phyloP scores from a whole-genome alignment of 768 basidiomycete genomes.

The Chalciporus chontae region DNA sequence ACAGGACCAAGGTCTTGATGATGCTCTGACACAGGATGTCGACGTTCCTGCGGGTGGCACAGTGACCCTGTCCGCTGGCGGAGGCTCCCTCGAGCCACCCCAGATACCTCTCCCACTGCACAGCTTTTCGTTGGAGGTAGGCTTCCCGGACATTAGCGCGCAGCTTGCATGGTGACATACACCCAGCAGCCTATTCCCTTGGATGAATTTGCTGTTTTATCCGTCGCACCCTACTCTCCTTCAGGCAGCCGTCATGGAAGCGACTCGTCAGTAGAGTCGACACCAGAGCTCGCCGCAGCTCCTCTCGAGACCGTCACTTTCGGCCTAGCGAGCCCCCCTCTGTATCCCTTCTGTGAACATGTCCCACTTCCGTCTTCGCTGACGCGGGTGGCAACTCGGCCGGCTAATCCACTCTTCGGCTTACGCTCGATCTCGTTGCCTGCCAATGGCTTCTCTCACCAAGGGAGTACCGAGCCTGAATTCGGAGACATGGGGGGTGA shows the following conservation, averaged over 20 bases:
- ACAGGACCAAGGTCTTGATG: slow-evolving; percentile 30
- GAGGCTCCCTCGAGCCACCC: slow-evolving; percentile 37
- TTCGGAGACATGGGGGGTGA: slow-evolving; percentile 38
- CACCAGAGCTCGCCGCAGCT: slow-evolving; percentile 42
- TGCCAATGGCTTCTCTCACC: slow-evolving; percentile 26
- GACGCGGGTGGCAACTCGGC: slow-evolving; percentile 20
- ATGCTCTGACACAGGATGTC: slow-evolving; percentile 8
- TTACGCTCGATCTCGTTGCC: slow-evolving; percentile 44
- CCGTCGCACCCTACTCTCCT: slow-evolving; percentile 54
- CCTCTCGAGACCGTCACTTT: slow-evolving; percentile 40
- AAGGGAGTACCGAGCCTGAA: slow-evolving; percentile 34
- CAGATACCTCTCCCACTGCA: slow-evolving; percentile 32
- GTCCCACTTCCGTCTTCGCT: slow-evolving; percentile 21
- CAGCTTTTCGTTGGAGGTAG: slow-evolving; percentile 26
- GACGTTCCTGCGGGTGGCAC: slow-evolving; percentile 21
- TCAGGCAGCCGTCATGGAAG: slow-evolving; percentile 38
- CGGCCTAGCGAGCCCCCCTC: slow-evolving; percentile 35
- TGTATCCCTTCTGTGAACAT: slow-evolving; percentile 35
- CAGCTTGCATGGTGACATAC: slow-evolving; percentile 21
- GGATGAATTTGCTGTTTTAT: slow-evolving; percentile 50
- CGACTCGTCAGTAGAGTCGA: slow-evolving; percentile 53
- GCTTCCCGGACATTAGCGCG: not conserved
- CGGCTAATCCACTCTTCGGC: slow-evolving; percentile 31
- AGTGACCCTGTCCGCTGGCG: slow-evolving; percentile 35
- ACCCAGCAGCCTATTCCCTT: slow-evolving; percentile 32